These are phyloP conservation scores for Debaryomyces psychrophilus DNA, from an alignment of 1,139 yeast species.

Conservation along the genomic window DNA sequence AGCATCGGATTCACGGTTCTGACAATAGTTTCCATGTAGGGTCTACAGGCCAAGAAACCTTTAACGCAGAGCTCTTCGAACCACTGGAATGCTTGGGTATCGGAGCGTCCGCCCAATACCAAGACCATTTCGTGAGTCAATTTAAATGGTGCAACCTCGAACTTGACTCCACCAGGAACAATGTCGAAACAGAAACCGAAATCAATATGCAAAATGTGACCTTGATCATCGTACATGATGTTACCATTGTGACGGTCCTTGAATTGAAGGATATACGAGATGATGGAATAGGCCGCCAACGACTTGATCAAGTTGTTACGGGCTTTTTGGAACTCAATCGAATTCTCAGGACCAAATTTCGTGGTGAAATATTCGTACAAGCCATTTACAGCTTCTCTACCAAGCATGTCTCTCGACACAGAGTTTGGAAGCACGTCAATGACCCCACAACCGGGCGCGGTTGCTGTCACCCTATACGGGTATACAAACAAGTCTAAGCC, in stretches of 20 bases:
- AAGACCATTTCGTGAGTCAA: slow-evolving; percentile 94
- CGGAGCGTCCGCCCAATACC: slow-evolving; percentile 87
- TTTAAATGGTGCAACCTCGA: slow-evolving; percentile 97
- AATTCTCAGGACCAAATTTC: slow-evolving; percentile 91
- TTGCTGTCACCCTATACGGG: slow-evolving; percentile 95
- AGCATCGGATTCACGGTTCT: slow-evolving; percentile 91
- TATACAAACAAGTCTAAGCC: slow-evolving; percentile 90
- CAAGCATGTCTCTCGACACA: slow-evolving; percentile 95
- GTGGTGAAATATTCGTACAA: slow-evolving; percentile 88
- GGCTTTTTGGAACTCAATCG: slow-evolving; percentile 87
- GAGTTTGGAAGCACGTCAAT: slow-evolving; percentile 96
- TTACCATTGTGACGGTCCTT: slow-evolving; percentile 99
- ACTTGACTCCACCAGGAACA: slow-evolving; percentile 98
- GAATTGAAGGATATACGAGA: slow-evolving; percentile 88
- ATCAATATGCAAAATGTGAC: slow-evolving; percentile 94
- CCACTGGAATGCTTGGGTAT: slow-evolving; percentile 89
- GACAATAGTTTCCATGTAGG: slow-evolving; percentile 84
- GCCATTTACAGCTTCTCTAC: slow-evolving; percentile 98
- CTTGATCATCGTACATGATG: slow-evolving; percentile 95
- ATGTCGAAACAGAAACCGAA: slow-evolving; percentile 98
- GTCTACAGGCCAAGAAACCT: slow-evolving; percentile 87
- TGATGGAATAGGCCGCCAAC: slow-evolving; percentile 93
- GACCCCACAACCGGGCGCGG: slow-evolving; percentile 99
- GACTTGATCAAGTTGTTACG: slow-evolving; percentile 92
- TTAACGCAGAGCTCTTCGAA: slow-evolving; percentile 94